Evolutionary conservation across 805 yeast species (phyloP).

Genomic region (Torulaspora maleeae): DNA sequence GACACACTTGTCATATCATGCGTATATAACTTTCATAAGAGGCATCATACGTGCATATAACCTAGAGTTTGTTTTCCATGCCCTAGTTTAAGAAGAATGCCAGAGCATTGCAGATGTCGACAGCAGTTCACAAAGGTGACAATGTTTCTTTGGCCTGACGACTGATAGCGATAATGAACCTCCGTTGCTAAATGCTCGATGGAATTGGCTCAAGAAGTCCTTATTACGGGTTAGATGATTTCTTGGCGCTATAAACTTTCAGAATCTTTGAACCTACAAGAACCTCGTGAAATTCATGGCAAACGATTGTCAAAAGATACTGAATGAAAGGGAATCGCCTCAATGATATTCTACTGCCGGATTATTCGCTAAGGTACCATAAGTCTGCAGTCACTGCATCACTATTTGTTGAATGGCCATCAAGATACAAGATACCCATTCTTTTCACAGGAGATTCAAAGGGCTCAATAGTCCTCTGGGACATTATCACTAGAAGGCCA

Average conservation of each 20-base stretch:
- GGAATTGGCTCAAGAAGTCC: too few relatives aligned
- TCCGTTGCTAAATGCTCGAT: too few relatives aligned
- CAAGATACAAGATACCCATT: conserved; percentile 8
- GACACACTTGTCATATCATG: neutral
- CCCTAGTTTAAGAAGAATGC: neutral
- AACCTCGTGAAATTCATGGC: neutral
- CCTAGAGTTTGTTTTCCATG: neutral
- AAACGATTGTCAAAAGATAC: neutral
- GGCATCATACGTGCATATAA: neutral
- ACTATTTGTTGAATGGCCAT: conserved; percentile 5
- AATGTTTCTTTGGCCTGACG: too few relatives aligned
- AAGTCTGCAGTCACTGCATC: conserved; percentile 19
- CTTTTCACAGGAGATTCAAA: conserved; percentile 29
- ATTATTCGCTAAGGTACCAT: conserved; percentile 22
- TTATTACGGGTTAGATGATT: too few relatives aligned
- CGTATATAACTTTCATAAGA: neutral
- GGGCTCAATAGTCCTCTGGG: conserved; percentile 29
- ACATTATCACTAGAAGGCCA: conserved; percentile 30
- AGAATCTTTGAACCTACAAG: neutral
- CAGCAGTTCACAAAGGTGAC: too few relatives aligned
- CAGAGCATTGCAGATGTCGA: too few relatives aligned
- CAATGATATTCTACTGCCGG: conserved; percentile 10
- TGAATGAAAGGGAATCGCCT: neutral
- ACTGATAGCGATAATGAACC: too few relatives aligned
- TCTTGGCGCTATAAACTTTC: neutral